Percentiles rank a stretch among this genome's conserved stretches.
Conservation (phyloP, 2,329 filamentous ascomycete species). For the Chaetomiaceae sp. region DNA sequence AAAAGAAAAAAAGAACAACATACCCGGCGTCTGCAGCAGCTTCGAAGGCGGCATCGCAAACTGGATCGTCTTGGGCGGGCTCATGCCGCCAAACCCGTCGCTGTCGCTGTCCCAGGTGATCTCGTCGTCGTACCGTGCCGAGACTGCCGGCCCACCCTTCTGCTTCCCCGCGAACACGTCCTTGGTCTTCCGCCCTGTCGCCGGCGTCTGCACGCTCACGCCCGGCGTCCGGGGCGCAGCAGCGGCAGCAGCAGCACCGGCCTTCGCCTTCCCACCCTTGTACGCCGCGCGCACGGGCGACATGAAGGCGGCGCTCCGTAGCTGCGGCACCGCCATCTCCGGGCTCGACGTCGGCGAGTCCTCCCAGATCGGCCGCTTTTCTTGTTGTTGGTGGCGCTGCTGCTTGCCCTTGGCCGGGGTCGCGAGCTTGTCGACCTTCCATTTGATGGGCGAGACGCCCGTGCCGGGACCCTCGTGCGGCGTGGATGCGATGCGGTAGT, state of each 20-base stretch:
- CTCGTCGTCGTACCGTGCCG: slow-evolving; percentile 42
- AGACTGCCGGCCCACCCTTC: background rate
- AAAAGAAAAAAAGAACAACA: slow-evolving; percentile 30
- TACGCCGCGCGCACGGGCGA: slow-evolving; percentile 55
- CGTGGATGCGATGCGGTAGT: slow-evolving; percentile 88
- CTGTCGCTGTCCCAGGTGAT: slow-evolving; percentile 73
- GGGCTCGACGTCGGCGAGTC: slow-evolving; percentile 66
- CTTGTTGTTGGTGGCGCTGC: background rate
- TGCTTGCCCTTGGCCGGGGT: slow-evolving; percentile 25
- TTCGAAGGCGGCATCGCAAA: slow-evolving; percentile 75
- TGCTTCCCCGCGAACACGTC: slow-evolving; percentile 41
- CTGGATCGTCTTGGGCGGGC: slow-evolving; percentile 89
- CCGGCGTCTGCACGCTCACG: slow-evolving; percentile 78
- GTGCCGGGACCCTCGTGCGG: slow-evolving; percentile 56
- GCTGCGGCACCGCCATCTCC: slow-evolving; percentile 72
- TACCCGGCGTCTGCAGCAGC: slow-evolving; percentile 74
- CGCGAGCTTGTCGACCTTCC: slow-evolving; percentile 29
- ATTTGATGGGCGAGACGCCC: slow-evolving; percentile 44
- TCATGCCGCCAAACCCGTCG: slow-evolving; percentile 68
- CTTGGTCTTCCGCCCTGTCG: slow-evolving; percentile 43
- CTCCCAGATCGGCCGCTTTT: slow-evolving; percentile 39
- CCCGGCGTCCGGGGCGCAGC: slow-evolving; percentile 66
- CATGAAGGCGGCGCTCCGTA: slow-evolving; percentile 81
- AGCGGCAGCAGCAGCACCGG: slow-evolving; percentile 40
- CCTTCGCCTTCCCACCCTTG: slow-evolving; percentile 38